These are phyloP conservation scores for Penicillium sp. DNA, from an alignment of 2,329 filamentous ascomycete genomes.

Conservation along the genomic window DNA sequence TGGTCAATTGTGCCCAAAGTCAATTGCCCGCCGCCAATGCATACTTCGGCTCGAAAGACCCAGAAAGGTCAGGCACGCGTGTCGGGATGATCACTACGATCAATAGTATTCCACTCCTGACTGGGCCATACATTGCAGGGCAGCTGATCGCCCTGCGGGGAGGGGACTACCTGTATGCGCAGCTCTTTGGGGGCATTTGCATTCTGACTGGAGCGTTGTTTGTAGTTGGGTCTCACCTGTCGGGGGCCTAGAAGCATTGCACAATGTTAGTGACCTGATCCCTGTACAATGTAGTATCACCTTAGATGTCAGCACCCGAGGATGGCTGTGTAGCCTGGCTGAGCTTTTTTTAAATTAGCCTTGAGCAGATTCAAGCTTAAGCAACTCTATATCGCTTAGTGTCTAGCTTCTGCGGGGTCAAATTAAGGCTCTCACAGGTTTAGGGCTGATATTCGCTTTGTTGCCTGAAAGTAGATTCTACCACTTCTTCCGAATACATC, in stretches of 20 bases:
- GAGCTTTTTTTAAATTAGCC: too few species aligned
- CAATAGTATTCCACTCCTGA: slow-evolving; percentile 47
- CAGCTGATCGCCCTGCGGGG: slow-evolving; percentile 44
- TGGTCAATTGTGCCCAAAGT: slow-evolving; percentile 47
- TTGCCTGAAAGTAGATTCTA: too few species aligned
- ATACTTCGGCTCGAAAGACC: slow-evolving; percentile 47
- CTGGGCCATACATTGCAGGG: slow-evolving; percentile 51
- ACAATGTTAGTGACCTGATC: too few species aligned
- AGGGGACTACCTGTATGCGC: slow-evolving; percentile 47
- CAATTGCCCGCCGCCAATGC: slow-evolving; percentile 44
- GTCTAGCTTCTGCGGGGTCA: too few species aligned
- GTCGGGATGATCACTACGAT: slow-evolving; percentile 53
- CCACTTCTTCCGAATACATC: not conserved
- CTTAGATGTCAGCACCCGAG: not conserved
- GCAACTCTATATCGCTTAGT: too few species aligned
- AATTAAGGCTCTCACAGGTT: too few species aligned
- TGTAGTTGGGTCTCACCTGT: slow-evolving; percentile 8
- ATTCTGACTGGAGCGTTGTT: slow-evolving; percentile 11
- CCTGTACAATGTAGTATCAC: too few species aligned
- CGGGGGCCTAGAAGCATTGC: not conserved
- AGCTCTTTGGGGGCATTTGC: slow-evolving; percentile 45
- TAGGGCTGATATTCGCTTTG: too few species aligned
- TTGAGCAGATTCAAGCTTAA: too few species aligned
- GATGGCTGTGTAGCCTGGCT: not conserved
- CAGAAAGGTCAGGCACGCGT: slow-evolving; percentile 48